Percentiles rank a stretch among this genome's conserved stretches.
Evolutionary conservation across 805 yeast genomes (phyloP).

Genomic region (Ogataea trehalophila): DNA sequence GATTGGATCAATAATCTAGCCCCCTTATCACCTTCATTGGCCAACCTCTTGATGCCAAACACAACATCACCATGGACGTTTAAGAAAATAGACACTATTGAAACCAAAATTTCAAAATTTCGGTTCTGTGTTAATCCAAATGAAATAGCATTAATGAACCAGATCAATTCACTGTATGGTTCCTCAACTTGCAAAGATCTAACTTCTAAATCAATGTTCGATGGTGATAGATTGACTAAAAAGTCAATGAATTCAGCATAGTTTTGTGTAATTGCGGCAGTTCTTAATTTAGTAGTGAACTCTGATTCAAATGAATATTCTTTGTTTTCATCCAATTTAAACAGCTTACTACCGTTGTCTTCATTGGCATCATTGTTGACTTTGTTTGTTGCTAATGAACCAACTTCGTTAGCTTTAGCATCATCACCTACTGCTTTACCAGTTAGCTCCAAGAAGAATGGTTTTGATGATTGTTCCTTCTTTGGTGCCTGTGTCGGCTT

Average conservation of each 20-base stretch:
- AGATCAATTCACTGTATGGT: slow-evolving; percentile 61
- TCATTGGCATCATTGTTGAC: slow-evolving; percentile 11
- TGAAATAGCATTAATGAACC: slow-evolving; percentile 64
- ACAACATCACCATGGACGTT: slow-evolving; percentile 82
- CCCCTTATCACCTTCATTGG: slow-evolving; percentile 25
- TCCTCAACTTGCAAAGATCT: slow-evolving; percentile 65
- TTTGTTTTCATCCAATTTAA: slow-evolving; percentile 33
- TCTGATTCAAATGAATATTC: slow-evolving; percentile 60
- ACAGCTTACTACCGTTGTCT: slow-evolving; percentile 27
- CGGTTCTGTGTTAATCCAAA: slow-evolving; percentile 50
- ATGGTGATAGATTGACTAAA: slow-evolving; percentile 62
- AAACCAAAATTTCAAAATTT: slow-evolving; percentile 77
- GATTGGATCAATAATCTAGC: slow-evolving; percentile 32
- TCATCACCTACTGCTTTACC: slow-evolving; percentile 71
- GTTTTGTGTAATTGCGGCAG: slow-evolving; percentile 37
- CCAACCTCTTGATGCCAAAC: slow-evolving; percentile 18
- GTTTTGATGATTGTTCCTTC: slow-evolving; percentile 64
- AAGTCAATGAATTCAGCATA: slow-evolving; percentile 48
- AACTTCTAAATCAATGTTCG: slow-evolving; percentile 79
- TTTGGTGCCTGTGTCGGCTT: slow-evolving; percentile 88
- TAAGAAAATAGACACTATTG: slow-evolving; percentile 69
- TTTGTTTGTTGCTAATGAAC: slow-evolving; percentile 15
- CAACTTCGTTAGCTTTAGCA: slow-evolving; percentile 47
- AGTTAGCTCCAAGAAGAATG: slow-evolving; percentile 69
- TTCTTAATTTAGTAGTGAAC: slow-evolving; percentile 63